phyloP scores from a whole-genome alignment of 495 filamentous ascomycete species.

The Xylaria acuta region DNA sequence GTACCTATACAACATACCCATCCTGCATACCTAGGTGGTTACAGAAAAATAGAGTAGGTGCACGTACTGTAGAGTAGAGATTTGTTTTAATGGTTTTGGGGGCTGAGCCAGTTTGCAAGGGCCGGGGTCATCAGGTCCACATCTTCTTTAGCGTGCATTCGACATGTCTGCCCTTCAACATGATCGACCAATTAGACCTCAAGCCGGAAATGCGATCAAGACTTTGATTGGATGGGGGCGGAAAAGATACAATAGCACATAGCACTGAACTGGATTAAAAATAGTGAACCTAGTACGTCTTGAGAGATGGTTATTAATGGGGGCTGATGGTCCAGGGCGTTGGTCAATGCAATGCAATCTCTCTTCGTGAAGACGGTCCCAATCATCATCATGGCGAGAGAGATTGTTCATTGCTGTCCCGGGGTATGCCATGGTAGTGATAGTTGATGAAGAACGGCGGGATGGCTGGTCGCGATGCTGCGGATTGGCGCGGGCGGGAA shows the following conservation, averaged over 20 bases:
- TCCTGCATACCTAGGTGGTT: not conserved
- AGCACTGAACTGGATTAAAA: slow-evolving; percentile 13
- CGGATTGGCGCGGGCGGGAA: slow-evolving; percentile 3
- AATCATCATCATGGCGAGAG: not conserved
- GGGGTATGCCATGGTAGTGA: not conserved
- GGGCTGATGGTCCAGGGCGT: not conserved
- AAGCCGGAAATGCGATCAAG: not conserved
- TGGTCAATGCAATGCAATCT: slow-evolving; percentile 14
- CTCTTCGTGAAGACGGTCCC: not conserved
- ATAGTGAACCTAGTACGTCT: not conserved
- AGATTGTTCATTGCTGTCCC: not conserved
- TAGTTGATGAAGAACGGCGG: not conserved
- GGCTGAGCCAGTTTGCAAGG: slow-evolving; percentile 16
- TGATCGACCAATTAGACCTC: not conserved
- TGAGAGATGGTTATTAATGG: slow-evolving; percentile 7
- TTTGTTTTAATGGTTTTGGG: slow-evolving; percentile 6
- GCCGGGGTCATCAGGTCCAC: not conserved
- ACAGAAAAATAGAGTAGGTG: not conserved
- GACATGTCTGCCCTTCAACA: not conserved
- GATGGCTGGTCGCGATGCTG: not conserved
- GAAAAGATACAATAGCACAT: not conserved
- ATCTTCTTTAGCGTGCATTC: not conserved
- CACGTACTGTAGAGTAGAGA: not conserved
- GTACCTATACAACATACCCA: not conserved
- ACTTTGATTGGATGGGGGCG: slow-evolving; percentile 16